Conservation (phyloP, 495 filamentous ascomycete genomes). For the Ascodesmis nigricans region DNA sequence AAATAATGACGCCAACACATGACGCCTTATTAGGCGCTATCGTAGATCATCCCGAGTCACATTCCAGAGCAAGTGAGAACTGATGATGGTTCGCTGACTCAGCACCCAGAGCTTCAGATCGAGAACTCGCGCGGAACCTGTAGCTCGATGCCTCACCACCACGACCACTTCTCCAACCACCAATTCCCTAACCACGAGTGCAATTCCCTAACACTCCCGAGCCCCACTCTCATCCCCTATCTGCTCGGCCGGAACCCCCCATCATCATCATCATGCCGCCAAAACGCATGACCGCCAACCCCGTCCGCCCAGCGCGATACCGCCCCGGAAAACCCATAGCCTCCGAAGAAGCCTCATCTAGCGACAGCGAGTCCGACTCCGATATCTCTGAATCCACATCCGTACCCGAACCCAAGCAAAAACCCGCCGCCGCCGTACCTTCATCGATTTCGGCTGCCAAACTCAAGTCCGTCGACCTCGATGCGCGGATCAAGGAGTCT, state of each 20-base stretch:
- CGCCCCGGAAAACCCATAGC: conserved; percentile 63
- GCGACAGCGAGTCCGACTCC: conserved; percentile 36
- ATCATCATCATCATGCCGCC: conserved; percentile 40
- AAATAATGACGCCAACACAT: too few species aligned
- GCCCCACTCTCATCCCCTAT: too few species aligned
- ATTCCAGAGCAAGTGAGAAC: too few species aligned
- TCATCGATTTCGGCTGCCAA: conserved; percentile 38
- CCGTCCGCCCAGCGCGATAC: conserved; percentile 57
- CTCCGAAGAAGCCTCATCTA: conserved; percentile 35
- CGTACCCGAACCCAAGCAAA: conserved; percentile 22
- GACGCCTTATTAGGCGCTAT: too few species aligned
- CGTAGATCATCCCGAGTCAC: too few species aligned
- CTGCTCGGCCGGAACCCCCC: not conserved
- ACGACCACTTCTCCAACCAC: too few species aligned
- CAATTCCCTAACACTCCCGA: too few species aligned
- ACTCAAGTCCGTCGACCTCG: conserved; percentile 45
- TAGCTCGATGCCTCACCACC: too few species aligned
- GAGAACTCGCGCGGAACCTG: too few species aligned
- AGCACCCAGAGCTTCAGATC: too few species aligned
- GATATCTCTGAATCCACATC: conserved; percentile 36
- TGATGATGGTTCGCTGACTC: too few species aligned
- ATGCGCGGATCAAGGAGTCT: conserved; percentile 28
- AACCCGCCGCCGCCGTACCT: conserved; percentile 34
- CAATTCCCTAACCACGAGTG: too few species aligned
- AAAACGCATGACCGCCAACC: conserved; percentile 91